Evolutionary conservation across 441 rosid genomes (phyloP), one percentile per base, ranked within the genome.

Genomic region (Gossypium laxum): DNA sequence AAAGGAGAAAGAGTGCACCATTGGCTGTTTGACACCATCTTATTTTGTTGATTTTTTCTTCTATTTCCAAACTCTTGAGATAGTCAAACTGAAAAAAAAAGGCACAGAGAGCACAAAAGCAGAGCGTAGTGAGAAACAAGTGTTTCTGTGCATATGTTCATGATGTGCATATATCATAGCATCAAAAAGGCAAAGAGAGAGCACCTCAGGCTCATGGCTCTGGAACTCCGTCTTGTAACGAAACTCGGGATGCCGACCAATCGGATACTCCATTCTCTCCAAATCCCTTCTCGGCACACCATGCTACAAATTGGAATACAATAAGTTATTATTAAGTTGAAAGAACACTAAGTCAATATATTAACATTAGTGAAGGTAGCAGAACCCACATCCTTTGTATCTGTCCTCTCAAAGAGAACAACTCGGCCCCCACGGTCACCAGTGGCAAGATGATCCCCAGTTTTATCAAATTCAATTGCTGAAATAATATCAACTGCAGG

Each of bases 131-230:
- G 45, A n/a, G 28, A 19, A 32, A 57, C 14, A 19, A 14, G 17
- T 55, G 50, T 34, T 62, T 19, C 26, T 54, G 59, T 54, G 28
- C 26, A 54, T 54, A 1, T 52, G 58, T 17, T 17, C 57, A 5
- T 52, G 58, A 52, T 52, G 32, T 5, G 54, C 21, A 6, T 54
- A 19, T 22, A 3, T 61, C 24, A 17, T 11, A 10, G 45, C 50
- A 52, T 30, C 59, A 52, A 10, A 26, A 50, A 68, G 10, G 11
- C 4, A 19, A 68, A 30, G n/a, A 18, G 30, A 38, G 51, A 70
- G 76, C 72, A 91, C 98, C 97, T 93, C 98, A 14, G 98, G 97
- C 74, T 93, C 98, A 76, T 93, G 98, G 83, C 98, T 93, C 80
- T 93, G 98, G 80, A 93, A 93, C 77, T 93, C 98, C 30, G 98